These are phyloP conservation scores for Saccharomycopsis fibuligera DNA, from an alignment of 805 yeast genomes.

Conservation along the genomic window DNA sequence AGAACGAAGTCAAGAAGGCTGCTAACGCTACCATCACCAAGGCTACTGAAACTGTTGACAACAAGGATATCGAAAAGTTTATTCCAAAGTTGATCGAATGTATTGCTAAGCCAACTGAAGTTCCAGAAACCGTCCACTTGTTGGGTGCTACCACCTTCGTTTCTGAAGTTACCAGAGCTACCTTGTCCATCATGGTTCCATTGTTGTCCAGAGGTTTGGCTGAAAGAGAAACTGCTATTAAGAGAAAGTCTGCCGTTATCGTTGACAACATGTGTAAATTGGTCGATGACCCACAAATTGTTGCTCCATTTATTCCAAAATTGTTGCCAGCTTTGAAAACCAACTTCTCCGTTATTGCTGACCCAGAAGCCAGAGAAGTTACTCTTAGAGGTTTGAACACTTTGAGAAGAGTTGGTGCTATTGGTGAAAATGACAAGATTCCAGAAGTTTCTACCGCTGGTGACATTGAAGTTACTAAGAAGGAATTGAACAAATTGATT, in stretches of 20 bases:
- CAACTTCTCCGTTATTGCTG: slow-evolving; percentile 95
- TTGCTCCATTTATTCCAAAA: slow-evolving; percentile 97
- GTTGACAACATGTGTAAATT: slow-evolving; percentile 99
- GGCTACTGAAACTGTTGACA: slow-evolving; percentile 95
- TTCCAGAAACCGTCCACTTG: slow-evolving; percentile 97
- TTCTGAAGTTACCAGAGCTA: slow-evolving; percentile 99
- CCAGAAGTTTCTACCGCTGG: slow-evolving; percentile 99
- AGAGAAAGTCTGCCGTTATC: slow-evolving; percentile 99
- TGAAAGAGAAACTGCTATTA: slow-evolving; percentile 98
- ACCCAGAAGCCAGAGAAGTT: slow-evolving; percentile 99
- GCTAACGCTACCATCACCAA: slow-evolving; percentile 94
- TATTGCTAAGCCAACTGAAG: slow-evolving; percentile 94
- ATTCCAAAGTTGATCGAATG: slow-evolving; percentile 96
- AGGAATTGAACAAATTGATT: slow-evolving; percentile 69
- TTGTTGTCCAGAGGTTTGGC: slow-evolving; percentile 98
- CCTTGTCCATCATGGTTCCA: slow-evolving; percentile 99
- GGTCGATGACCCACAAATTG: slow-evolving; percentile 99
- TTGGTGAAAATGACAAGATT: slow-evolving; percentile 79
- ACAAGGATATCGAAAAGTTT: slow-evolving; percentile 99
- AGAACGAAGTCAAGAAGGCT: slow-evolving; percentile 94
- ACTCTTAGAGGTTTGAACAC: slow-evolving; percentile 96
- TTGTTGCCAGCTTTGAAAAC: slow-evolving; percentile 93
- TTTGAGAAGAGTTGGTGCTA: slow-evolving; percentile 97
- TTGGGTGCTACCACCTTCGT: slow-evolving; percentile 99
- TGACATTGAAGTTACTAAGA: slow-evolving; percentile 84